These are phyloP conservation scores for Pulveroboletus sp. DNA, from an alignment of 768 basidiomycete species.

Conservation along the genomic window DNA sequence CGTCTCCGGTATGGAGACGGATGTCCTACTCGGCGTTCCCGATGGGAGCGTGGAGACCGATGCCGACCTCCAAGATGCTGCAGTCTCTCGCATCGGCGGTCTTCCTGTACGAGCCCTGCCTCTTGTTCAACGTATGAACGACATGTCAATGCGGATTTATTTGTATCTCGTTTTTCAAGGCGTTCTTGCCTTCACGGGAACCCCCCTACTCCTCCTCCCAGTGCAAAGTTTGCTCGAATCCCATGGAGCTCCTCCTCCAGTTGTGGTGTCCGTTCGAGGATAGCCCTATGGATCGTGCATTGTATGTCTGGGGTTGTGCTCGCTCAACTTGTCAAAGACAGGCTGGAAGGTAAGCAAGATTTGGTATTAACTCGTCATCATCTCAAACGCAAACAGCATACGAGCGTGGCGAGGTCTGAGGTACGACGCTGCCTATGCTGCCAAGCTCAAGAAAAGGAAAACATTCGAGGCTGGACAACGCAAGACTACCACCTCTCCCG, in stretches of 20 bases:
- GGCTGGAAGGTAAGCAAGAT: constrained; percentile 62
- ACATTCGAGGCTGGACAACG: constrained; percentile 36
- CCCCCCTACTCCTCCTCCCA: constrained; percentile 58
- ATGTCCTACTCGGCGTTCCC: constrained; percentile 74
- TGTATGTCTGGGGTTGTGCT: constrained; percentile 85
- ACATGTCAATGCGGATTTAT: constrained; percentile 41
- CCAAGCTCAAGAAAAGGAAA: constrained; percentile 58
- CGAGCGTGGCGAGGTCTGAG: constrained; percentile 78
- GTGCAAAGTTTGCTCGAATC: constrained; percentile 66
- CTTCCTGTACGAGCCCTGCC: constrained; percentile 69
- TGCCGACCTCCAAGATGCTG: constrained; percentile 64
- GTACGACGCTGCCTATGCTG: constrained; percentile 70
- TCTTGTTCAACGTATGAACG: constrained; percentile 43
- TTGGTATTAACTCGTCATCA: neutral
- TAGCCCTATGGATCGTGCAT: constrained; percentile 77
- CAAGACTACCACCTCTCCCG: constrained; percentile 33
- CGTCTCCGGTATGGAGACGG: constrained; percentile 54
- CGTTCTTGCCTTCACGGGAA: constrained; percentile 61
- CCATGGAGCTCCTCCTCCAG: constrained; percentile 81
- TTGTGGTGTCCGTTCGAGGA: constrained; percentile 88
- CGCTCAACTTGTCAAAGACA: constrained; percentile 66
- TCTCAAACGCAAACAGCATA: constrained; percentile 42
- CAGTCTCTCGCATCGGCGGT: constrained; percentile 88
- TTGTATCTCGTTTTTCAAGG: constrained; percentile 52
- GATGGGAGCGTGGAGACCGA: constrained; percentile 61